These are phyloP conservation scores for Zymoseptoria ardabiliae DNA, from an alignment of 2,329 filamentous ascomycete genomes.

Conservation along the genomic window DNA sequence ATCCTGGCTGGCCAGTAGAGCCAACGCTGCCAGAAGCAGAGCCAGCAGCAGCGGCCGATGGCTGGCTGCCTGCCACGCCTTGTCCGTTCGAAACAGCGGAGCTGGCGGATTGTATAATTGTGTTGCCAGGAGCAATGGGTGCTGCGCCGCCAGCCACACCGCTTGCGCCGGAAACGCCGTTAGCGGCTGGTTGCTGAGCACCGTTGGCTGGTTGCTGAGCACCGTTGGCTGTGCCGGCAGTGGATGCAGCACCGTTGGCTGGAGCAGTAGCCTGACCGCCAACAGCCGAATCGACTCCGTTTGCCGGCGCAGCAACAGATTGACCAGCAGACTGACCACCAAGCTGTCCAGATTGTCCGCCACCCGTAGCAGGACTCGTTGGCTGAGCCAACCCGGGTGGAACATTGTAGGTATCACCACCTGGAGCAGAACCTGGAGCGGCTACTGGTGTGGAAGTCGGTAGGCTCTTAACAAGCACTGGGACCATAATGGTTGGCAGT, in stretches of 20 bases:
- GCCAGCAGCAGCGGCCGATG: not conserved
- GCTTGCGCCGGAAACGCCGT: too few relatives aligned
- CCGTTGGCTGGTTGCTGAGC: not conserved
- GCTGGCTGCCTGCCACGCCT: too few relatives aligned
- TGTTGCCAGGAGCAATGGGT: too few relatives aligned
- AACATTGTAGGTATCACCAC: not conserved
- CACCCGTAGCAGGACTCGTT: not conserved
- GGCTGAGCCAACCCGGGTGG: not conserved
- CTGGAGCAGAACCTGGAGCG: not conserved
- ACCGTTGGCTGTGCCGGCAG: not conserved
- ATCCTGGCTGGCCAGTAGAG: too few relatives aligned
- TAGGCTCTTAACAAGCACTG: not conserved
- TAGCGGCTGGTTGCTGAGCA: not conserved
- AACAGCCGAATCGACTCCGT: not conserved
- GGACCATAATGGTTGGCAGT: not conserved
- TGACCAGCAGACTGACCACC: not conserved
- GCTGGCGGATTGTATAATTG: too few relatives aligned
- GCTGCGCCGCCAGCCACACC: too few relatives aligned
- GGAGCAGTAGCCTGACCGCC: not conserved
- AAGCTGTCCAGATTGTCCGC: not conserved
- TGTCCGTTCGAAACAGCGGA: too few relatives aligned
- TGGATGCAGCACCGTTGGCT: not conserved
- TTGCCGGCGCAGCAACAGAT: not conserved
- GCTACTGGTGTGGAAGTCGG: not conserved
- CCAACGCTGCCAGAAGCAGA: not conserved